phyloP scores from a whole-genome alignment of 805 yeast genomes.

The Candida nonsorbophila region DNA sequence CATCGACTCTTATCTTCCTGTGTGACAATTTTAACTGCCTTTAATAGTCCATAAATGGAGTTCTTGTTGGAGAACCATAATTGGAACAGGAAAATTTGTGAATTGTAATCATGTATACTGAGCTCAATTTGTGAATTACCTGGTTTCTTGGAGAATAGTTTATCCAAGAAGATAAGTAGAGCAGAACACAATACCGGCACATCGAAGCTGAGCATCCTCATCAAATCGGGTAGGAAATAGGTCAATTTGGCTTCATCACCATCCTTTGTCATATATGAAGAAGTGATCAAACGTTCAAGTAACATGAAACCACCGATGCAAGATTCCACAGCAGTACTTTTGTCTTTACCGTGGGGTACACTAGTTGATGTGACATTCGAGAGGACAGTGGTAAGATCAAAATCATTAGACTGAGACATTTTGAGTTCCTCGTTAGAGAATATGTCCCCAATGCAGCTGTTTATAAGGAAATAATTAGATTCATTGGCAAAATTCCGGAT shows the following conservation, averaged over 20 bases:
- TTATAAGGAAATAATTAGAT: conserved; percentile 20
- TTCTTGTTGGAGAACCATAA: conserved; percentile 34
- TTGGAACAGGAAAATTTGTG: conserved; percentile 28
- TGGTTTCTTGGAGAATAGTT: conserved; percentile 27
- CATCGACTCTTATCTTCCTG: conserved; percentile 26
- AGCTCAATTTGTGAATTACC: conserved; percentile 10
- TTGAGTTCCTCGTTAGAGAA: conserved; percentile 7
- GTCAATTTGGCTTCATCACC: conserved; percentile 12
- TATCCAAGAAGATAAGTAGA: conserved; percentile 33
- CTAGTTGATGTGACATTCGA: conserved; percentile 6
- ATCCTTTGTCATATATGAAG: conserved; percentile 14
- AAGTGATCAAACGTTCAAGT: conserved; percentile 19
- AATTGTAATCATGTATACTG: conserved; percentile 5
- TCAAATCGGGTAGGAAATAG: conserved; percentile 26
- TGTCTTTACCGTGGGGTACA: background rate
- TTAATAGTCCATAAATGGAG: conserved; percentile 38
- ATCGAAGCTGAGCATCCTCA: conserved; percentile 25
- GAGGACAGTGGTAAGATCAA: conserved; percentile 4
- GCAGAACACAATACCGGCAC: conserved; percentile 36
- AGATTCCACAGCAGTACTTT: conserved; percentile 13
- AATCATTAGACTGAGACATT: conserved; percentile 1
- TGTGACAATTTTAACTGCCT: conserved; percentile 15
- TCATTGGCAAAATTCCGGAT: conserved; percentile 32
- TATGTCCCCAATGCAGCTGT: conserved; percentile 7
- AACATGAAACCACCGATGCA: conserved; percentile 37